phyloP scores from a whole-genome alignment of 1,284 basidiomycete species.

The Amylostereum areolatum region DNA sequence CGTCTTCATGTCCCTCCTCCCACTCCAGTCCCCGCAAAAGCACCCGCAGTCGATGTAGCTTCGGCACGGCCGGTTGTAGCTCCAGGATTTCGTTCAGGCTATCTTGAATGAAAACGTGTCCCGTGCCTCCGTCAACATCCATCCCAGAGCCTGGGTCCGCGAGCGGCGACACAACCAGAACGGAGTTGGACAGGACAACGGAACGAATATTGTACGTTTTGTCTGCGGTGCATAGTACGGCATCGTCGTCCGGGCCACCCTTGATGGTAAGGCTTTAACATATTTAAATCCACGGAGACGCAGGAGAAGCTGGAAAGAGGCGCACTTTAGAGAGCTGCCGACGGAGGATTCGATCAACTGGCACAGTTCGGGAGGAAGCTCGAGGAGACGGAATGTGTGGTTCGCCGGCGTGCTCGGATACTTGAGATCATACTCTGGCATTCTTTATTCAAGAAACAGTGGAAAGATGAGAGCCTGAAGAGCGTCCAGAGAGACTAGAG shows the following conservation, averaged over 20 bases:
- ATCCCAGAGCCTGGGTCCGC: slow-evolving; percentile 24
- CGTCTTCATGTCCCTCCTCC: slow-evolving; percentile 46
- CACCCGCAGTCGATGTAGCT: slow-evolving; percentile 58
- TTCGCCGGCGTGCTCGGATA: slow-evolving; percentile 49
- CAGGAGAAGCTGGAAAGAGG: neutral
- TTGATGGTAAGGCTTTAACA: slow-evolving; percentile 66
- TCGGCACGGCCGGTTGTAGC: slow-evolving; percentile 65
- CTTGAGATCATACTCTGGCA: slow-evolving; percentile 43
- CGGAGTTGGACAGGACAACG: slow-evolving; percentile 79
- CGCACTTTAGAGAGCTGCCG: slow-evolving; percentile 8
- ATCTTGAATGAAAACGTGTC: slow-evolving; percentile 58
- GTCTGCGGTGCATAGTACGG: slow-evolving; percentile 77
- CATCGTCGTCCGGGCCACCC: slow-evolving; percentile 76
- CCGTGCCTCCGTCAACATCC: slow-evolving; percentile 18
- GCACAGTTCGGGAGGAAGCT: slow-evolving; percentile 60
- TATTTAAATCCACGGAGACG: slow-evolving; percentile 8
- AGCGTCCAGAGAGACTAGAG: neutral
- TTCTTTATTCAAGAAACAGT: slow-evolving; percentile 12
- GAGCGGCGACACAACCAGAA: slow-evolving; percentile 65
- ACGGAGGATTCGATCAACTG: slow-evolving; percentile 29
- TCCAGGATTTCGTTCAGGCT: slow-evolving; percentile 77
- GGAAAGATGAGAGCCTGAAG: neutral
- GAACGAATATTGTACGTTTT: slow-evolving; percentile 80
- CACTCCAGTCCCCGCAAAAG: slow-evolving; percentile 66
- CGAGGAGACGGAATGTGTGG: slow-evolving; percentile 56